These are phyloP conservation scores for Mycena venus DNA, from an alignment of 768 basidiomycete species.

Conservation along the genomic window DNA sequence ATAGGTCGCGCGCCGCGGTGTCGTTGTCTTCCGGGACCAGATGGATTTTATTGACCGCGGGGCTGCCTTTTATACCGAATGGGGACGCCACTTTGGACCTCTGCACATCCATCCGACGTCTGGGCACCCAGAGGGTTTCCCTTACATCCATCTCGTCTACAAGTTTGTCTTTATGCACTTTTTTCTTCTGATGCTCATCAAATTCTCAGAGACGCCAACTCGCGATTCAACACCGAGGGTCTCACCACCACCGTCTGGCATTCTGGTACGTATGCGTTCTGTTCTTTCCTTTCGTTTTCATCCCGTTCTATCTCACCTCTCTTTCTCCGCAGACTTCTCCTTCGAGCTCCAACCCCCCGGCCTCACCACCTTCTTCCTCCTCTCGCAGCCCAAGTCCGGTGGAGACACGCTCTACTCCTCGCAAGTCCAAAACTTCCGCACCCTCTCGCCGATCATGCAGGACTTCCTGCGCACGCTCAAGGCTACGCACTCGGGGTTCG, in stretches of 20 bases:
- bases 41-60: slow-evolving; percentile 80
- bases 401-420: slow-evolving; percentile 83
- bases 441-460: slow-evolving; percentile 81
- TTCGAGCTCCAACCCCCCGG: slow-evolving; percentile 93
- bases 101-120: slow-evolving; percentile 89
- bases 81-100: slow-evolving; percentile 30
- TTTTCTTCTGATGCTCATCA: neutral
- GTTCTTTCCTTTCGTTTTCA: neutral
- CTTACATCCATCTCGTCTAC: slow-evolving; percentile 88
- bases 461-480: slow-evolving; percentile 84
- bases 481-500: slow-evolving; percentile 86
- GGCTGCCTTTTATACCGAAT: slow-evolving; percentile 65
- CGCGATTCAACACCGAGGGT: slow-evolving; percentile 78
- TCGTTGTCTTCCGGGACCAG: slow-evolving; percentile 84
- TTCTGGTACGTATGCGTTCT: slow-evolving; percentile 56
- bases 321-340: slow-evolving; percentile 66
- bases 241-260: slow-evolving; percentile 78
- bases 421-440: slow-evolving; percentile 75
- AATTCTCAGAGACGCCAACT: slow-evolving; percentile 68
- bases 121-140: slow-evolving; percentile 80
- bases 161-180: slow-evolving; percentile 47
- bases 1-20: slow-evolving; percentile 77
- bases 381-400: slow-evolving; percentile 73
- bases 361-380: slow-evolving; percentile 86
- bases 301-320: neutral